These are phyloP conservation scores for Xylariaceae sp. DNA, from an alignment of 2,329 filamentous ascomycete genomes.

Conservation along the genomic window DNA sequence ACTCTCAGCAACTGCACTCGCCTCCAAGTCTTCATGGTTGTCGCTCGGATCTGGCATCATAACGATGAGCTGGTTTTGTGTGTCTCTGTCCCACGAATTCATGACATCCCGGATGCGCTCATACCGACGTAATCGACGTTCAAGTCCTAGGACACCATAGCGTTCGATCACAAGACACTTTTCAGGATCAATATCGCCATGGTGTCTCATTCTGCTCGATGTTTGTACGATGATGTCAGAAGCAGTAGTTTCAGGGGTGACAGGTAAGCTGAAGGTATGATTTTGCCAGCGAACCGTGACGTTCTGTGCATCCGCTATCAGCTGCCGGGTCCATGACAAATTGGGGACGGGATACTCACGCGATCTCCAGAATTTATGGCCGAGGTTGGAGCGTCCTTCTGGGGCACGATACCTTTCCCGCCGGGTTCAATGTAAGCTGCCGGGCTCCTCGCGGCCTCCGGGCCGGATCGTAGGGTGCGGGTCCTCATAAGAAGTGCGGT, in stretches of 20 bases:
- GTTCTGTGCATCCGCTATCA: constrained; percentile 42
- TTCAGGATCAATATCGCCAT: constrained; percentile 53
- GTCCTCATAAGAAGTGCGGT: constrained; percentile 34
- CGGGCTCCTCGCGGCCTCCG: constrained; percentile 28
- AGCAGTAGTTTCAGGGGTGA: constrained; percentile 70
- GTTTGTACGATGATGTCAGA: constrained; percentile 68
- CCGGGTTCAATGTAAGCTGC: constrained; percentile 39
- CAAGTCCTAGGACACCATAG: constrained; percentile 70
- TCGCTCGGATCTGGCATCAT: constrained; percentile 53
- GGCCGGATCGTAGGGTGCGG: constrained; percentile 12
- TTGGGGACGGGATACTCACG: constrained; percentile 46
- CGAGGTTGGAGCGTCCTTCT: constrained; percentile 71
- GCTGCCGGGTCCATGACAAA: constrained; percentile 15
- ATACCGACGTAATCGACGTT: constrained; percentile 78
- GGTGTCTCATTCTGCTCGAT: constrained; percentile 57
- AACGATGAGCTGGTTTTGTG: constrained; percentile 69
- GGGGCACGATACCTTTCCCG: constrained; percentile 44
- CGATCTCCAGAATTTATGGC: constrained; percentile 77
- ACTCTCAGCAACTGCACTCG: constrained; percentile 56
- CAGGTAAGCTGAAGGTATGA: constrained; percentile 63
- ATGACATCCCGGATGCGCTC: constrained; percentile 82
- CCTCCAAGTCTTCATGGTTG: constrained; percentile 59
- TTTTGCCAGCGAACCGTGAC: constrained; percentile 71
- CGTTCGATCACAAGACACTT: constrained; percentile 72
- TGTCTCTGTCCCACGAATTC: constrained; percentile 87